phyloP scores from a whole-genome alignment of 768 basidiomycete species.

The Plicaturopsis crispa region DNA sequence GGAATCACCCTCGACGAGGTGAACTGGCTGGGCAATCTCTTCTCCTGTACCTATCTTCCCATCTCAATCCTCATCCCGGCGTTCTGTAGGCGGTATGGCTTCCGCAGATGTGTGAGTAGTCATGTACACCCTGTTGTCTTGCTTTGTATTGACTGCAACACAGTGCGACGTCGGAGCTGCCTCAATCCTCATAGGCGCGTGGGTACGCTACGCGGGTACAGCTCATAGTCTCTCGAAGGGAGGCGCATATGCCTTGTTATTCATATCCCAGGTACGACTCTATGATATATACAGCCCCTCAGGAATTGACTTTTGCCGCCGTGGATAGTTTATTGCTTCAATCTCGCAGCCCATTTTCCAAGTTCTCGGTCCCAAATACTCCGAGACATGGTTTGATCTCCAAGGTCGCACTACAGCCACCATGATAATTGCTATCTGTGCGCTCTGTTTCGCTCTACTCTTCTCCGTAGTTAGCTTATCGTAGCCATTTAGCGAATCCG shows the following conservation, averaged over 20 bases:
- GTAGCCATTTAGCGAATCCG: constrained; percentile 48
- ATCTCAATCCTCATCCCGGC: constrained; percentile 51
- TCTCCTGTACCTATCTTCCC: constrained; percentile 56
- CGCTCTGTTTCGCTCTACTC: constrained; percentile 3
- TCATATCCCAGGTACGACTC: constrained; percentile 57
- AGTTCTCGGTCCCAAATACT: constrained; percentile 73
- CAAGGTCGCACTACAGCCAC: constrained; percentile 73
- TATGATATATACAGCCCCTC: background rate
- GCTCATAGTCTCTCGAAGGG: constrained; percentile 38
- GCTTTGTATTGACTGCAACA: background rate
- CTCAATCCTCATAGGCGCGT: constrained; percentile 52
- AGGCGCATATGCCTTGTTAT: constrained; percentile 56
- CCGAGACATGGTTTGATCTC: constrained; percentile 79
- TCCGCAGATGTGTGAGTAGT: constrained; percentile 46
- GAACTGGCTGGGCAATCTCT: constrained; percentile 76
- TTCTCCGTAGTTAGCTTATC: background rate
- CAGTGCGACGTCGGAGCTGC: constrained; percentile 58
- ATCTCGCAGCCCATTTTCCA: constrained; percentile 70
- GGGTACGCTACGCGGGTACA: constrained; percentile 75
- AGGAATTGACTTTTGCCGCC: background rate
- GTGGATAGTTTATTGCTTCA: constrained; percentile 46
- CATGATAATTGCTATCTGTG: constrained; percentile 48
- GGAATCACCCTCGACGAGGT: constrained; percentile 62
- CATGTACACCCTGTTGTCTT: constrained; percentile 16
- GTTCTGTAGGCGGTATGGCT: constrained; percentile 49